phyloP scores from a whole-genome alignment of 2,329 filamentous ascomycete species.

The Paracorniculantispora psalliotae region DNA sequence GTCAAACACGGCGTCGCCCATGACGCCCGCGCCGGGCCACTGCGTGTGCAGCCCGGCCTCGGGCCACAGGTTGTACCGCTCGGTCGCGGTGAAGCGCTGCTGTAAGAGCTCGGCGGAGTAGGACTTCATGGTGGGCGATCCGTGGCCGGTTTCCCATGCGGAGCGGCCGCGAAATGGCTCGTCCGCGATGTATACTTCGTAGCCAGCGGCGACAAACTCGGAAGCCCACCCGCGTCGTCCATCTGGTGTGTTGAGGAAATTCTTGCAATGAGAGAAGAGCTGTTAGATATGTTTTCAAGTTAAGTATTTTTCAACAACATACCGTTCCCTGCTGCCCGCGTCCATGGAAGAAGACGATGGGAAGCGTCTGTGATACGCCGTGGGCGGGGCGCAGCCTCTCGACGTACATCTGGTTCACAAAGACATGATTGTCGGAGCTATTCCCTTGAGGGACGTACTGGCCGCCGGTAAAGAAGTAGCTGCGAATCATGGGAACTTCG shows the following conservation, averaged over 20 bases:
- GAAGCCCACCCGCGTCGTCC: constrained; percentile 44
- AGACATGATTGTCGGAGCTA: constrained; percentile 23
- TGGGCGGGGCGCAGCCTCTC: constrained; percentile 38
- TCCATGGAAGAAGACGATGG: constrained; percentile 41
- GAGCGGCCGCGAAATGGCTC: constrained; percentile 42
- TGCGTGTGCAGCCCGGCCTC: constrained; percentile 37
- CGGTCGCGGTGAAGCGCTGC: constrained; percentile 33
- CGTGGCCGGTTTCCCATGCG: constrained; percentile 31
- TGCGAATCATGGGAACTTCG: constrained; percentile 21
- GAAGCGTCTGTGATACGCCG: constrained; percentile 22
- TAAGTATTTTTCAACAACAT: constrained; percentile 20
- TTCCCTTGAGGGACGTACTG: constrained; percentile 26
- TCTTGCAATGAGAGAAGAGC: constrained; percentile 21
- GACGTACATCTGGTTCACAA: constrained; percentile 48
- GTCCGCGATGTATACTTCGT: constrained; percentile 44
- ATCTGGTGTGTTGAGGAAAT: constrained; percentile 44
- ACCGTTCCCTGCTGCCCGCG: constrained; percentile 36
- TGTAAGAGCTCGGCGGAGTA: constrained; percentile 32
- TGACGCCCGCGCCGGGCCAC: constrained; percentile 36
- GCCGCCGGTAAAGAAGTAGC: constrained; percentile 34
- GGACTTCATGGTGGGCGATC: constrained; percentile 18
- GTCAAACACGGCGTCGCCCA: constrained; percentile 38
- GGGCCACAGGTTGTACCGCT: constrained; percentile 32
- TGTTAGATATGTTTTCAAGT: no score
- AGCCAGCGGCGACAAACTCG: constrained; percentile 40